Evolutionary conservation across 495 filamentous ascomycete genomes (phyloP).

Genomic region (Penicillium cosmopolitanum): DNA sequence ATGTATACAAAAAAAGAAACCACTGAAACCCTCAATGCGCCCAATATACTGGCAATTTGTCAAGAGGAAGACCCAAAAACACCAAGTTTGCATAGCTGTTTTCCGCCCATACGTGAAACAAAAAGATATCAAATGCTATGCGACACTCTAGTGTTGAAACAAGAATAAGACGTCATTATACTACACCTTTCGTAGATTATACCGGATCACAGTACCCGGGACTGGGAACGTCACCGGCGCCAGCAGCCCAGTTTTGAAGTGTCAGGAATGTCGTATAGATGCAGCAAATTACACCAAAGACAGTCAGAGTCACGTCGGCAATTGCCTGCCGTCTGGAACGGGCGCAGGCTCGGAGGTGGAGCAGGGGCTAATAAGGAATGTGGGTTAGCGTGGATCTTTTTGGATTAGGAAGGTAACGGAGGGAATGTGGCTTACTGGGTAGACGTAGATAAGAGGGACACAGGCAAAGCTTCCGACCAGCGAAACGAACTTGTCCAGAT

Average conservation of each 20-base stretch:
- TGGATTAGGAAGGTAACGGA: neutral
- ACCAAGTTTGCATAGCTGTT: slow-evolving; percentile 10
- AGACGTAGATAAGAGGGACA: slow-evolving; percentile 96
- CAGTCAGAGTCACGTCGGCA: slow-evolving; percentile 72
- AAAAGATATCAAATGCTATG: slow-evolving; percentile 20
- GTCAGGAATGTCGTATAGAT: slow-evolving; percentile 87
- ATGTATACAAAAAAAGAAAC: slow-evolving; percentile 13
- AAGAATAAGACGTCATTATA: slow-evolving; percentile 14
- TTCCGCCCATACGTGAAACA: slow-evolving; percentile 15
- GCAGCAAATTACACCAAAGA: slow-evolving; percentile 85
- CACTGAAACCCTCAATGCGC: slow-evolving; percentile 3
- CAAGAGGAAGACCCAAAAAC: slow-evolving; percentile 8
- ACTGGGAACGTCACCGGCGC: slow-evolving; percentile 32
- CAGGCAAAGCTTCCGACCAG: slow-evolving; percentile 97
- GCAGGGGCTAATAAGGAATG: slow-evolving; percentile 64
- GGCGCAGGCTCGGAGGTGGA: slow-evolving; percentile 83
- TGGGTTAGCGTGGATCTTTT: slow-evolving; percentile 11
- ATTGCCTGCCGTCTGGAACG: slow-evolving; percentile 61
- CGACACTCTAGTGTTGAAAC: slow-evolving; percentile 19
- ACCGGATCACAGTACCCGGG: slow-evolving; percentile 64
- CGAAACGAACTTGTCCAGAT: slow-evolving; percentile 96
- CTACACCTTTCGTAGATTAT: slow-evolving; percentile 12
- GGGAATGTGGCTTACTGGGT: slow-evolving; percentile 70
- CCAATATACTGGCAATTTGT: slow-evolving; percentile 14
- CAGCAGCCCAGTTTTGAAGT: slow-evolving; percentile 76